Evolutionary conservation across 108 stramenopile genomes (phyloP), one percentile per base, ranked within the genome.

Genomic region (Nannochloropsis gaditana): DNA sequence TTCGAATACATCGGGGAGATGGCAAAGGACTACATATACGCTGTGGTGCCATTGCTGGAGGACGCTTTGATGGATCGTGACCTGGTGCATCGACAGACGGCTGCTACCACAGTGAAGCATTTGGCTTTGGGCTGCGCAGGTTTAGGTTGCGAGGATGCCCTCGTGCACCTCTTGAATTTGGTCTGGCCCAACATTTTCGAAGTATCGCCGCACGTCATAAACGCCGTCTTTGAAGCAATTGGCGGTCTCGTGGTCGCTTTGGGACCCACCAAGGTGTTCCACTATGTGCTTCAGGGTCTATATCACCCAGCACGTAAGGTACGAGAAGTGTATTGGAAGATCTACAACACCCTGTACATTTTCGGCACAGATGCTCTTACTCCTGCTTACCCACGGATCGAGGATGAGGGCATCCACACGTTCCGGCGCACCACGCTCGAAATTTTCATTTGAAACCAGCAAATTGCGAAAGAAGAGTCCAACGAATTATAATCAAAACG

Each of bases 161-260:
- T 98, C 83, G 84, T 94, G 80, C 99, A 99, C 90, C 92, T 99
- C 41, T 90, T 99, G 5, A 99, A 99, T 90, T 96, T 93, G 89
- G 96, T 98, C 43, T 98, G 97, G 97, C 99, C 99, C 9, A 99
- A 99, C 90, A 96, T 98, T 79, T 98, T 99, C 87, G 97, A 99
- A 86, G 94, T 81, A n/a, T 84, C 94, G 85, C 96, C 97, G 5
- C 99, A 99, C 90, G 95, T 98, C 11, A 96, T 98, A 81, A 94
- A 96, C 90, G 97, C 97, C 42, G 94, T 95, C n/a, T 95, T 97
- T 84, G 97, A 99, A 89, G 99, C 99, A 9, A 93, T 99, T 79
- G 97, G 97, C 90, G 99, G 96, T 45, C 88, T 97, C 81, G 94
- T 96, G 90, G 97, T 99, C 17, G 92, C 96, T 8, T 89, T 99